These are phyloP conservation scores for Hordeum vulgare DNA, from an alignment of 176 grass and related monocot species.

Conservation along the genomic window DNA sequence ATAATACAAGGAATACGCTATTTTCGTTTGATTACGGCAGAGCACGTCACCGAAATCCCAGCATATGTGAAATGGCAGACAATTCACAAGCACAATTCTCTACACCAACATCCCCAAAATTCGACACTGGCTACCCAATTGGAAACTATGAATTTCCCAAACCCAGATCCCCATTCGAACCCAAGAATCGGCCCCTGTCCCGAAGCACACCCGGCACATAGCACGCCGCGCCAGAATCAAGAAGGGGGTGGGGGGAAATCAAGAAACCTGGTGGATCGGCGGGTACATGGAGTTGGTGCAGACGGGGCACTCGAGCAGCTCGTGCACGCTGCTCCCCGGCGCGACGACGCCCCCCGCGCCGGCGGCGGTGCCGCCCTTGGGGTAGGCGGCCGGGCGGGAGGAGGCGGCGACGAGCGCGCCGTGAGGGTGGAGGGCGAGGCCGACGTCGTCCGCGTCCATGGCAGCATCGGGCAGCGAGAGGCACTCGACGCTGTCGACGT, in stretches of 20 bases:
- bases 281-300: slow-evolving; percentile 99
- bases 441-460: slow-evolving; percentile 25
- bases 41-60: background rate
- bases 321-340: slow-evolving; percentile 58
- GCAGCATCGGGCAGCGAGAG: slow-evolving; percentile 57
- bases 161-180: slow-evolving; percentile 8
- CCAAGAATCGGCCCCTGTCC: background rate
- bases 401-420: slow-evolving; percentile 18
- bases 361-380: slow-evolving; percentile 13
- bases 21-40: background rate
- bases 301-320: slow-evolving; percentile 96
- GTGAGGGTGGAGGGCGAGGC: slow-evolving; percentile 25
- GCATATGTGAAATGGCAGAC: background rate
- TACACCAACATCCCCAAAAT: background rate
- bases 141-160: background rate
- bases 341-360: background rate
- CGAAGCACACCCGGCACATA: background rate
- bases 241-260: background rate
- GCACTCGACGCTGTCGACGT: slow-evolving; percentile 62
- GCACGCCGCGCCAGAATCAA: background rate
- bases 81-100: background rate
- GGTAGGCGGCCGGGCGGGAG: slow-evolving; percentile 17
- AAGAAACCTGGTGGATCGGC: slow-evolving; percentile 85
- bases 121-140: background rate
- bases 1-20: background rate